Base-by-base conservation (phyloP, 2,329 filamentous ascomycete species). In the Aspergillus sp. region DNA sequence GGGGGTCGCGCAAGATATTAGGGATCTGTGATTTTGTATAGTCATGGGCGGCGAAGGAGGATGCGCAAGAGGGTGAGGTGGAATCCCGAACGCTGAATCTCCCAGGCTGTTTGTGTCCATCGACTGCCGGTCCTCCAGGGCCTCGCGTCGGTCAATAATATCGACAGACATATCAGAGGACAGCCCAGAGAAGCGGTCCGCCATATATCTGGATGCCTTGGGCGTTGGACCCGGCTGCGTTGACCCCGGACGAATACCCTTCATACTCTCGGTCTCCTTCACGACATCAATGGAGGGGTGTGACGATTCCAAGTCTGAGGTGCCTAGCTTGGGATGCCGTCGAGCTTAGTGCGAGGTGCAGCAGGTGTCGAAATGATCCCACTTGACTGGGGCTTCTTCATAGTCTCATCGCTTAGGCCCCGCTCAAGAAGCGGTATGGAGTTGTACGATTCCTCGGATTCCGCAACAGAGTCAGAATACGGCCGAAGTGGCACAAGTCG, bases 391-490 rank as follows among this genome's bases (percentile, higher is more conserved):
- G 63, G 64, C n/a, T 62, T 64, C 39, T 63, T 67, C 64, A 70
- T 69, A 2, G 66, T 66, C 11, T 69, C 63, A 30, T 69, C 56
- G 19, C 51, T 55, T 29, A 64, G 40, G 5, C 72, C 82, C 30
- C 82, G 74, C 39, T 89, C 80, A 8, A 93, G 69, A 5, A 91
- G 68, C 3, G 86, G 84, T 20, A 80, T 77, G 0, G 83, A 88
- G 24, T 75, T 80, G 52, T 86, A 86, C 0, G 83, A 89, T 30
- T 80, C 77, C 16, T 75, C 71, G 0, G 84, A 86, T 35, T 72
- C 74, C 10, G 75, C 71, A 15, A 66, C 56, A 2, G 64, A 65
- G 26, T 57, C 57, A 7, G 59, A 59, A 26, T 61, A 58, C n/a
- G 57, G 49, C 11, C 56, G 49, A 16, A 51, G 53, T 14, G 52